Conservation (phyloP, 2,329 filamentous ascomycete genomes). For the Epichloe typhina region DNA sequence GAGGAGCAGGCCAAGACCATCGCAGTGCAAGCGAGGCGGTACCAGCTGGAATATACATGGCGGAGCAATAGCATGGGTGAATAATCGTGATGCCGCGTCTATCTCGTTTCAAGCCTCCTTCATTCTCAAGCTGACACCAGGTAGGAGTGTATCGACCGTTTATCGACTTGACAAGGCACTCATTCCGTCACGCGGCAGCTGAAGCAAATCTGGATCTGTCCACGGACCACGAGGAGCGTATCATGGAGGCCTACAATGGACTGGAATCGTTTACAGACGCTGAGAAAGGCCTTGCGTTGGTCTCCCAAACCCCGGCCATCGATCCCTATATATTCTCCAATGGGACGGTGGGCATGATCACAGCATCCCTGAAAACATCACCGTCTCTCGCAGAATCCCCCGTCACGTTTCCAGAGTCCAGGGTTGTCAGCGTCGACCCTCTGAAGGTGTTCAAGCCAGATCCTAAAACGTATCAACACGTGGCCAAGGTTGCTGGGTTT, state of each 20-base stretch:
- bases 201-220: constrained; percentile 37
- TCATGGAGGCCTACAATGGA: constrained; percentile 53
- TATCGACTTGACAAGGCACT: constrained; percentile 26
- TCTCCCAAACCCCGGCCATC: constrained; percentile 28
- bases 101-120: background rate
- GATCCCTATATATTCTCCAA: constrained; percentile 55
- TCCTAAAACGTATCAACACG: constrained; percentile 45
- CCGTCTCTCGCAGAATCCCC: constrained; percentile 37
- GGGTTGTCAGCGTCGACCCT: constrained; percentile 46
- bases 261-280: constrained; percentile 55
- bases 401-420: background rate
- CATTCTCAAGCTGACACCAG: background rate
- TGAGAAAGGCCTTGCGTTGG: constrained; percentile 32
- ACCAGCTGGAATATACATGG: constrained; percentile 70
- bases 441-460: constrained; percentile 52
- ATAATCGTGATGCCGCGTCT: constrained; percentile 7
- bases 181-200: constrained; percentile 50
- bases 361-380: constrained; percentile 43
- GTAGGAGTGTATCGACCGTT: constrained; percentile 40
- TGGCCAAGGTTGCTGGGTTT: constrained; percentile 38
- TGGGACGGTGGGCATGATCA: constrained; percentile 50
- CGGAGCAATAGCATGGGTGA: constrained; percentile 62
- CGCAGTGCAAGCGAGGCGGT: constrained; percentile 49
- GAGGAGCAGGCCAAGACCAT: constrained; percentile 42
- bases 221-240: constrained; percentile 26